Evolutionary conservation across 78 protist species (phyloP).

Genomic region (Speleostelium caveatum): DNA sequence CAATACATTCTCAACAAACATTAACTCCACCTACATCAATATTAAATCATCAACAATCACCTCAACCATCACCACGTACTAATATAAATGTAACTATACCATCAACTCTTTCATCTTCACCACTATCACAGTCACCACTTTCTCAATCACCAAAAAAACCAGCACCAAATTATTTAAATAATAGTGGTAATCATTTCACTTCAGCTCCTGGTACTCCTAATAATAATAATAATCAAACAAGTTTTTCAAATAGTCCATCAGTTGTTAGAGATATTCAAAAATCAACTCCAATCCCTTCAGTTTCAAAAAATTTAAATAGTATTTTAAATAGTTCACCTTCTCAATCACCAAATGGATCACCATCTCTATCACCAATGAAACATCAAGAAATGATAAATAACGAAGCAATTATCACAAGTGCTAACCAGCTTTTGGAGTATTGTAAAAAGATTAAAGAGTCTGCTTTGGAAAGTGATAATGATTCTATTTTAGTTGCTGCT

Average conservation of each 20-base stretch:
- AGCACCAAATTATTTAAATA: no score
- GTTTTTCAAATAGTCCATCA: neutral
- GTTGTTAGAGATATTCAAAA: neutral
- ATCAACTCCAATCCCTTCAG: neutral
- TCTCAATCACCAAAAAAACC: no score
- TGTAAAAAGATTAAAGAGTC: conserved; percentile 35
- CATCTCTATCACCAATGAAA: neutral
- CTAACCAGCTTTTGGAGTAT: conserved; percentile 5
- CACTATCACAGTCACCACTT: neutral
- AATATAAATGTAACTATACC: neutral
- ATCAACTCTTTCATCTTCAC: neutral
- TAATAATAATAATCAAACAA: neutral
- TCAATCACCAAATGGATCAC: neutral
- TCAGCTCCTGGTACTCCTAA: no score
- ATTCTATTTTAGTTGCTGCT: conserved; percentile 15
- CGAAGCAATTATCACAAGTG: neutral
- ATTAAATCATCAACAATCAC: neutral
- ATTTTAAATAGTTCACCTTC: neutral
- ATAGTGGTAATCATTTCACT: neutral
- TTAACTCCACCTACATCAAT: neutral
- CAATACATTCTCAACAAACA: neutral
- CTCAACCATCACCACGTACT: conserved; percentile 3
- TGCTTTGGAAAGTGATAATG: conserved; percentile 23
- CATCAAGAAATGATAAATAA: neutral
- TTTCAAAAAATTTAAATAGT: neutral